These are phyloP conservation scores for Globisporangium rhizosaccharum DNA, from an alignment of 352 stramenopile genomes.

Conservation along the genomic window DNA sequence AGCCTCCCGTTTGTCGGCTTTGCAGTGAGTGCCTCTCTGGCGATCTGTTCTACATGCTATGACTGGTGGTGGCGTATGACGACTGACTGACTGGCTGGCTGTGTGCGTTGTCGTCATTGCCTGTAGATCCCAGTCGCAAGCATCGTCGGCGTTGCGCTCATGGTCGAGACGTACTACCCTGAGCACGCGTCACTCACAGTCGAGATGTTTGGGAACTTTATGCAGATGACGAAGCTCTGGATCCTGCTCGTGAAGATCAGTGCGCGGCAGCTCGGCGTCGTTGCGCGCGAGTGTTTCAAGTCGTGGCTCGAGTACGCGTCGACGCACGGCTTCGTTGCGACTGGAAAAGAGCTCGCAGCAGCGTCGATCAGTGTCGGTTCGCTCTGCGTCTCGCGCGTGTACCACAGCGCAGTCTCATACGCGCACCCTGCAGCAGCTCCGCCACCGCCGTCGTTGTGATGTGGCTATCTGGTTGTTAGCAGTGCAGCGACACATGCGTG, in stretches of 20 bases:
- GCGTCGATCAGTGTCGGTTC: constrained; percentile 61
- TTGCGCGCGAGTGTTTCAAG: constrained; percentile 58
- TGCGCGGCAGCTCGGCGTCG: constrained; percentile 54
- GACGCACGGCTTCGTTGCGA: constrained; percentile 60
- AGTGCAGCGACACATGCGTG: neutral
- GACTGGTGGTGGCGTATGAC: too few species aligned
- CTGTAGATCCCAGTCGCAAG: constrained; percentile 65
- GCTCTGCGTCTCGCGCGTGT: constrained; percentile 53
- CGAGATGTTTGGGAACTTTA: constrained; percentile 66
- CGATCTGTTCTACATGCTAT: neutral
- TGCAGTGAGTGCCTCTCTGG: constrained; percentile 31
- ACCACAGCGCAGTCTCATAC: constrained; percentile 38
- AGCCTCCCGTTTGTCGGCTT: constrained; percentile 76
- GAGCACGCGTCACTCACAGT: constrained; percentile 63
- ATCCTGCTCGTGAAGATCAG: constrained; percentile 74
- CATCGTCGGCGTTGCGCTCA: constrained; percentile 58
- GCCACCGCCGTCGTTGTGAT: neutral
- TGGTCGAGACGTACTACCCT: constrained; percentile 77
- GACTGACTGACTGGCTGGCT: neutral
- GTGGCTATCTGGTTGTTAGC: too few species aligned
- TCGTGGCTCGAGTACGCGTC: constrained; percentile 74
- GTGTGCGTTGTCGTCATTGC: neutral
- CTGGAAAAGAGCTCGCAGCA: constrained; percentile 57
- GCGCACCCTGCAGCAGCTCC: constrained; percentile 14
- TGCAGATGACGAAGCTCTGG: constrained; percentile 82